Conservation (phyloP, 441 rosid species). For the Adansonia grandidieri region DNA sequence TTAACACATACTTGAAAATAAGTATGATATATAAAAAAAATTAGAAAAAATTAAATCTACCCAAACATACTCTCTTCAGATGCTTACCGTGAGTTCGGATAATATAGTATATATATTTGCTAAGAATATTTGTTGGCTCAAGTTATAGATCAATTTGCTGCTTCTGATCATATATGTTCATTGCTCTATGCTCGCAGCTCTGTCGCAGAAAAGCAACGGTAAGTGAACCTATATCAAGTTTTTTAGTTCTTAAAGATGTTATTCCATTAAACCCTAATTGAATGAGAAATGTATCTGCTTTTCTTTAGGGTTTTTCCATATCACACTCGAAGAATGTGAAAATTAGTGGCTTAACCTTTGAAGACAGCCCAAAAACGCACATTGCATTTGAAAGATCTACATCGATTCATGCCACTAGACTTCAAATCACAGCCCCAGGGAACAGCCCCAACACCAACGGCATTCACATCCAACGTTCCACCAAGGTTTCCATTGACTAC, state of each 20-base stretch:
- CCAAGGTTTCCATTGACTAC: neutral
- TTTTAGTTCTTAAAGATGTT: neutral
- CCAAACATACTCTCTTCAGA: no score
- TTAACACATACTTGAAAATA: no score
- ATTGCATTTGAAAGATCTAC: constrained; percentile 1
- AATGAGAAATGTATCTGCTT: neutral
- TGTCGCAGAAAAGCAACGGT: neutral
- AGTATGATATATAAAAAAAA: no score
- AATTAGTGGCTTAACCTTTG: neutral
- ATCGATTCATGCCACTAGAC: neutral
- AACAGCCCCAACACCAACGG: constrained; percentile 12
- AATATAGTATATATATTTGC: no score
- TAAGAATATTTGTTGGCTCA: no score
- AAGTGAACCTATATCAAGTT: neutral
- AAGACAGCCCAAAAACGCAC: constrained; percentile 8
- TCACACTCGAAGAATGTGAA: neutral
- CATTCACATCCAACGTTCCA: constrained; percentile 14
- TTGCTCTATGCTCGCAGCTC: neutral
- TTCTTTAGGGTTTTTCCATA: neutral
- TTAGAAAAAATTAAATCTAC: no score
- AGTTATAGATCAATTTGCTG: no score
- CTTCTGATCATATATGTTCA: neutral
- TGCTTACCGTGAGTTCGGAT: no score
- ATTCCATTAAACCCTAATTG: neutral
- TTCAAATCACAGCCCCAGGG: neutral